phyloP scores from a whole-genome alignment of 805 yeast species.

The Kodamaea nitidulidarum region DNA sequence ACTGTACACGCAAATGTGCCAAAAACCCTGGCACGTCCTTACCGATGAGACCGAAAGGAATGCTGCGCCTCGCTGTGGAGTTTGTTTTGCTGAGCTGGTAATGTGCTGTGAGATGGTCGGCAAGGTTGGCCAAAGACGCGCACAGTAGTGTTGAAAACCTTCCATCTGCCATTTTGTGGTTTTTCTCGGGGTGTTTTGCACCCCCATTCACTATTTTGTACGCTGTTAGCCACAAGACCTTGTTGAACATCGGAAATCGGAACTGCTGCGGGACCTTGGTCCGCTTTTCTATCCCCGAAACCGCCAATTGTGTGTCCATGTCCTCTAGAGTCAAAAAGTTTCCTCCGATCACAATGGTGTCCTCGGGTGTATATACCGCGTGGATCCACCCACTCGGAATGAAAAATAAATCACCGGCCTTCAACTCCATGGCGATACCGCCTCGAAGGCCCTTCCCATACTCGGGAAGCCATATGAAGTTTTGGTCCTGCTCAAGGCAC shows the following conservation, averaged over 20 bases:
- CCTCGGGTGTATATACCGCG: conserved; percentile 78
- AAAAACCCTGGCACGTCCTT: conserved; percentile 22
- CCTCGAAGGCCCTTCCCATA: conserved; percentile 29
- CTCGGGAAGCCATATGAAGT: conserved; percentile 61
- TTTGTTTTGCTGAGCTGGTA: conserved; percentile 30
- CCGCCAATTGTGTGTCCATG: conserved; percentile 56
- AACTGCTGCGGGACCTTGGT: conserved; percentile 75
- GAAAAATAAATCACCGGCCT: conserved; percentile 68
- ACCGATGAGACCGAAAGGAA: conserved; percentile 31
- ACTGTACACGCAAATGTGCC: not conserved
- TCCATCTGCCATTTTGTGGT: too few relatives aligned
- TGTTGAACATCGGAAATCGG: conserved; percentile 72
- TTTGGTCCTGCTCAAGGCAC: conserved; percentile 66
- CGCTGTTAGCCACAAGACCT: conserved; percentile 66
- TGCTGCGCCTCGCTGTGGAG: conserved; percentile 29
- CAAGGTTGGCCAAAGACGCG: conserved; percentile 12
- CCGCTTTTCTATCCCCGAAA: conserved; percentile 56
- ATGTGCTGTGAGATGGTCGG: conserved; percentile 28
- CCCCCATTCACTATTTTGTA: conserved; percentile 10
- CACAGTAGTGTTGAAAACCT: too few relatives aligned
- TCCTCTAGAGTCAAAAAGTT: conserved; percentile 70
- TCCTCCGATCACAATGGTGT: conserved; percentile 83
- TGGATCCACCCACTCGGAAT: conserved; percentile 95
- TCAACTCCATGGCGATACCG: conserved; percentile 53
- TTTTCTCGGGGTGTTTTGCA: too few relatives aligned